phyloP scores from a whole-genome alignment of 1,284 basidiomycete genomes.

The Trichosporon coremiiforme region DNA sequence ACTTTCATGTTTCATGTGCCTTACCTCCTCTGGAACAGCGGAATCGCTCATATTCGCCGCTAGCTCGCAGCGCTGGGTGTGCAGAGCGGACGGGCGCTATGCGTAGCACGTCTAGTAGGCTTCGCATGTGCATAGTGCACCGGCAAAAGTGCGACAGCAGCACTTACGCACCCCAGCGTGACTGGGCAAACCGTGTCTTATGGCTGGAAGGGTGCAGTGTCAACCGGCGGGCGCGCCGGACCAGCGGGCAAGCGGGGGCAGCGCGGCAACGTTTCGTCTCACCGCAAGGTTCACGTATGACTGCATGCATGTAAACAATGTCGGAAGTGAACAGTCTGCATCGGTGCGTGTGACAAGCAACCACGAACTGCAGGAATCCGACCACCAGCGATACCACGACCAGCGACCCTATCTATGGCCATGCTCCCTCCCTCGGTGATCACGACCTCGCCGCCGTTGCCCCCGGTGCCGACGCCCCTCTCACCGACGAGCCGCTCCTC shows the following conservation, averaged over 20 bases:
- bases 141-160: neutral
- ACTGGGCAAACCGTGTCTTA: neutral
- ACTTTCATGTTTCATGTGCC: neutral
- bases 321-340: neutral
- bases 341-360: neutral
- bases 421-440: constrained; percentile 1
- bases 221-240: neutral
- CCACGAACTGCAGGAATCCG: too few species aligned
- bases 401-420: neutral
- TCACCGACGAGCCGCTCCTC: neutral
- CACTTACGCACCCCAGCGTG: neutral
- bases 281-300: neutral
- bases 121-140: neutral
- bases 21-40: neutral
- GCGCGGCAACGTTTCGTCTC: neutral
- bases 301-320: neutral
- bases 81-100: neutral
- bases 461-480: neutral
- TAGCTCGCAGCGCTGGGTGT: neutral
- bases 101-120: neutral
- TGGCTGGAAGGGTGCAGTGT: neutral
- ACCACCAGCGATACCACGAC: too few species aligned
- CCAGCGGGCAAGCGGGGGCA: neutral
- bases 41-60: too few species aligned
- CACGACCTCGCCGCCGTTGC: constrained; percentile 12